Base-by-base conservation (phyloP, 768 basidiomycete species). In the Tylopilus subfusipes region DNA sequence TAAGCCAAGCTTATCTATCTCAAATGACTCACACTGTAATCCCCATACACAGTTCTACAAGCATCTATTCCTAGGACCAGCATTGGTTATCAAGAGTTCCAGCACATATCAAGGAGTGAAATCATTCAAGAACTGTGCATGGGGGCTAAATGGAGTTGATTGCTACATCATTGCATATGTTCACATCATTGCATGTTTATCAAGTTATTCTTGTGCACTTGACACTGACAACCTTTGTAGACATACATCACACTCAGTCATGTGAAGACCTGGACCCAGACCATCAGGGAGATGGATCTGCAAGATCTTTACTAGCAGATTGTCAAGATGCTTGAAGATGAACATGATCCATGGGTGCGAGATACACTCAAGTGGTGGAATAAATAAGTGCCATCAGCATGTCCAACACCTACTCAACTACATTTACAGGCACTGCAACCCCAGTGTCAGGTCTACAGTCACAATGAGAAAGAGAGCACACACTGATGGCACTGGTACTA, bases 311-410 rank as follows among this genome's bases (percentile, higher is more conserved):
- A 30, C 5, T 54, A 42, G 53, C 25, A 18, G 1, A 43, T 54
- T 3, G 16, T 54, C 4, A 33, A 54, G 31, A 29, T 54, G 24
- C 25, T 54, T 4, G 47, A 54, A 1, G 53, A 54, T 10, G 10
- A 29, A 1, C 30, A 34, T 0, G 40, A 54, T 36, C 42, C 31
- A 5, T 54, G 53, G 53, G 47, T 49, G 2, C 14, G 4, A 36
- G 42, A 48, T 2, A 54, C 53, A 11, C 31, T 54, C 1, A 24
- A 21, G 9, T 49, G 53, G 53, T 54, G 53, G 53, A 54, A 54
- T 3, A 49, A 6, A 47, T 54, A 38, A 27, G 42, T n/a, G 4
- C 13, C 1, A 3, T 4, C 9, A 11, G 2, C 9, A 8, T 30
- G 2, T 40, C 13, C 5, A 9, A n/a, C 11, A 4, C 18, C 1